phyloP scores from a whole-genome alignment of 129 eudicot species.

The Rutidosis leptorrhynchoides region DNA sequence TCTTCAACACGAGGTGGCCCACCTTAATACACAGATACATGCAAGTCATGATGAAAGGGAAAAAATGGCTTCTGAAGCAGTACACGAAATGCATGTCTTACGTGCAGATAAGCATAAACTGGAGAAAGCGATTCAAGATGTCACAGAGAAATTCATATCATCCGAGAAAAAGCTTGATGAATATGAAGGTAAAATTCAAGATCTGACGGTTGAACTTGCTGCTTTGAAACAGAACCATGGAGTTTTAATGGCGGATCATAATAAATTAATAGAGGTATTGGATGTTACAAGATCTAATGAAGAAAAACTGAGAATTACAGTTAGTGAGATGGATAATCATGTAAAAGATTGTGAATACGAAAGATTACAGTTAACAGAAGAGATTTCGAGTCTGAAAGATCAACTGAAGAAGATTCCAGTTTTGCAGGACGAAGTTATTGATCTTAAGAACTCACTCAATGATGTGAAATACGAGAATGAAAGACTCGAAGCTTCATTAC shows the following conservation, averaged over 20 bases:
- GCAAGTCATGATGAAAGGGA: slow-evolving; percentile 42
- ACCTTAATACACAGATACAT: slow-evolving; percentile 43
- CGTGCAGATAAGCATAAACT: slow-evolving; percentile 47
- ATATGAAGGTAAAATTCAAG: slow-evolving; percentile 35
- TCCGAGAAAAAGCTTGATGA: slow-evolving; percentile 41
- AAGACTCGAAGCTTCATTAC: slow-evolving; percentile 43
- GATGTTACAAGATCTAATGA: slow-evolving; percentile 41
- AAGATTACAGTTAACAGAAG: slow-evolving; percentile 49
- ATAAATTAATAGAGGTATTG: slow-evolving; percentile 34
- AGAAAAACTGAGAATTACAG: slow-evolving; percentile 44
- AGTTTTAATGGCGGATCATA: slow-evolving; percentile 33
- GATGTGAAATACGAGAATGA: slow-evolving; percentile 50
- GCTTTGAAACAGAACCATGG: slow-evolving; percentile 45
- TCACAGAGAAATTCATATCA: slow-evolving; percentile 29
- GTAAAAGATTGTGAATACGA: slow-evolving; percentile 47
- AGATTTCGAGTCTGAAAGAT: slow-evolving; percentile 42
- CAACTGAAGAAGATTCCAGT: slow-evolving; percentile 46
- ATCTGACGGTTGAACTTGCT: slow-evolving; percentile 36
- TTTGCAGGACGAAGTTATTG: slow-evolving; percentile 57
- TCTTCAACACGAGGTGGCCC: slow-evolving; percentile 45
- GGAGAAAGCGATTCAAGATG: slow-evolving; percentile 43
- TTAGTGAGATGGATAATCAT: slow-evolving; percentile 38
- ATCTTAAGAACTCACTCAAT: slow-evolving; percentile 47
- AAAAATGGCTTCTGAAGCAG: slow-evolving; percentile 40
- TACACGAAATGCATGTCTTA: slow-evolving; percentile 39